These are phyloP conservation scores for Saccharomycopsis guyanensis DNA, from an alignment of 805 yeast genomes.

Conservation along the genomic window DNA sequence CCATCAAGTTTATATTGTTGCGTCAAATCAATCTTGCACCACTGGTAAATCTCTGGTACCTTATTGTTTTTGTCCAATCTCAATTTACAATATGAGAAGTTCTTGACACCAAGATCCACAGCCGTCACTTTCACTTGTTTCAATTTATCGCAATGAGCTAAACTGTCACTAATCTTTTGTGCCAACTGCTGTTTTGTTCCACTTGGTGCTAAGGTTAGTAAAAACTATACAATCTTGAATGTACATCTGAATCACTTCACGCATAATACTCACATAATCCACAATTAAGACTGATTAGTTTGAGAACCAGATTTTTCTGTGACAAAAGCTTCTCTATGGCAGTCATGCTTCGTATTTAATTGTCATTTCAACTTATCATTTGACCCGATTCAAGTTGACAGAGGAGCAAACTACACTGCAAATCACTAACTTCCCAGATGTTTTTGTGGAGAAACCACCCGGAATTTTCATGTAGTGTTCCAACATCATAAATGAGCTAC, in stretches of 20 bases:
- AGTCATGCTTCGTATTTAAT: neutral
- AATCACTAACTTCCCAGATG: too few relatives aligned
- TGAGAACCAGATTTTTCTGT: conserved; percentile 2
- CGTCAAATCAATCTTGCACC: conserved; percentile 15
- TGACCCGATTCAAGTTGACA: too few relatives aligned
- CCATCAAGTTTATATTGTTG: neutral
- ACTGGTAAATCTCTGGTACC: conserved; percentile 12
- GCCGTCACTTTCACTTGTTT: neutral
- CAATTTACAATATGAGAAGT: conserved; percentile 19
- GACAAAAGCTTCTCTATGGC: neutral
- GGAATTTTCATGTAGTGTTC: too few relatives aligned
- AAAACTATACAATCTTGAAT: too few relatives aligned
- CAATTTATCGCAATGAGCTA: neutral
- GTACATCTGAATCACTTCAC: too few relatives aligned
- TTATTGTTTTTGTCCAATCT: neutral
- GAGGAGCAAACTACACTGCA: too few relatives aligned
- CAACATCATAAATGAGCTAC: too few relatives aligned
- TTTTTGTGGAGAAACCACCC: too few relatives aligned
- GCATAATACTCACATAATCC: conserved; percentile 2
- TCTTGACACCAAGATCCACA: conserved; percentile 19
- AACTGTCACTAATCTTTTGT: neutral
- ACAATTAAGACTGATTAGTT: neutral
- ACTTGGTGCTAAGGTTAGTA: neutral
- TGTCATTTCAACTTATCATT: too few relatives aligned
- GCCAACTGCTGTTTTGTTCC: neutral